Conservation (phyloP, 495 filamentous ascomycete genomes). For the Penicillium roqueforti region DNA sequence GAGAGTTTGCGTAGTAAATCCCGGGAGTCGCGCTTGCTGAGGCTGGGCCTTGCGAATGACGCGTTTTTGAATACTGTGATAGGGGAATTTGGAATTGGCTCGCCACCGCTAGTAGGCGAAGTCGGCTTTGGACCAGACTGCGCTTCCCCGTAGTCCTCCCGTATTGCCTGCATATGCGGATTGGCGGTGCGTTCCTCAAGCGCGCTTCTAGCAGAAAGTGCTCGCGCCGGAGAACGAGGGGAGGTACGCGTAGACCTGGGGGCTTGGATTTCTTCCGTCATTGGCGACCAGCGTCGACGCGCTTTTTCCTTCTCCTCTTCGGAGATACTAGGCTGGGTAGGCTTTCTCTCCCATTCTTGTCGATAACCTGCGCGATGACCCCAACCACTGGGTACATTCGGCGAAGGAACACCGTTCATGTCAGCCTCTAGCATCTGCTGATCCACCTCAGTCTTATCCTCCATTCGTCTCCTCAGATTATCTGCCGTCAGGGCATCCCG, state of each 20-base stretch:
- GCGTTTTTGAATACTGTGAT: constrained; percentile 48
- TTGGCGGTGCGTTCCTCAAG: constrained; percentile 24
- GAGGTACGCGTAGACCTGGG: constrained; percentile 16
- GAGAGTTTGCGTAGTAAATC: constrained; percentile 63
- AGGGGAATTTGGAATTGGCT: constrained; percentile 50
- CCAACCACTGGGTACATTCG: constrained; percentile 57
- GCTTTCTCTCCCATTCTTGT: constrained; percentile 52
- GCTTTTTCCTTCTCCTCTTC: constrained; percentile 23
- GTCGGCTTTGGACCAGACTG: constrained; percentile 23
- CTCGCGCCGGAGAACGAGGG: constrained; percentile 19
- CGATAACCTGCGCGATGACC: constrained; percentile 49
- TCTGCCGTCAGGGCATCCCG: constrained; percentile 40
- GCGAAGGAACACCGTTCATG: constrained; percentile 39
- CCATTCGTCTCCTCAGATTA: constrained; percentile 45
- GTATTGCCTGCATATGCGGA: not conserved
- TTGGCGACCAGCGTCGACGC: not conserved
- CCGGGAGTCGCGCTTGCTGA: constrained; percentile 55
- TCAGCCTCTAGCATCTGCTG: constrained; percentile 13
- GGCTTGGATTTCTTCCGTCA: constrained; percentile 12
- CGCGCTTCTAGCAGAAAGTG: constrained; percentile 12
- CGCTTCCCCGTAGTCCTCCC: constrained; percentile 20
- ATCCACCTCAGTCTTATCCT: constrained; percentile 17
- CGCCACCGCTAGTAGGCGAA: constrained; percentile 30
- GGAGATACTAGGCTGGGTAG: constrained; percentile 25
- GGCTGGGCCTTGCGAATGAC: constrained; percentile 29